These are phyloP conservation scores for Haplographium delicatum DNA, from an alignment of 495 filamentous ascomycete genomes.

Conservation along the genomic window DNA sequence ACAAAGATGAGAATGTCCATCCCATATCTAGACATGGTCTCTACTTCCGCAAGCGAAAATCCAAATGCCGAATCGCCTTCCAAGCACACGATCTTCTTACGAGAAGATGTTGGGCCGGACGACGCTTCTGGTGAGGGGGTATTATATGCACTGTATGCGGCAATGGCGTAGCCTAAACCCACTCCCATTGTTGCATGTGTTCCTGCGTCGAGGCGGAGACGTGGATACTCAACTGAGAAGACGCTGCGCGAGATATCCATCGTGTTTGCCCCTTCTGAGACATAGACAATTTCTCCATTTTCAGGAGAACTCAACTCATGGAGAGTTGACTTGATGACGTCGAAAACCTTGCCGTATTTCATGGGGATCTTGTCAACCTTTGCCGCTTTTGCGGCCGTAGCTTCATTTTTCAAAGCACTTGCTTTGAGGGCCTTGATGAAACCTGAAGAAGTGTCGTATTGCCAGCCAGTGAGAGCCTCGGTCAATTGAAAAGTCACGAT, in stretches of 20 bases:
- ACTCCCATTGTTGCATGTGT: slow-evolving; percentile 68
- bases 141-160: slow-evolving; percentile 58
- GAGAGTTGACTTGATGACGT: slow-evolving; percentile 44
- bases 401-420: slow-evolving; percentile 40
- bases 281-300: slow-evolving; percentile 51
- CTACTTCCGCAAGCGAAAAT: slow-evolving; percentile 58
- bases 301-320: slow-evolving; percentile 32
- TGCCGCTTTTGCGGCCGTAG: slow-evolving; percentile 34
- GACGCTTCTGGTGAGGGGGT: slow-evolving; percentile 28
- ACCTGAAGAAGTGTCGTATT: slow-evolving; percentile 33
- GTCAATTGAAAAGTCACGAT: slow-evolving; percentile 46
- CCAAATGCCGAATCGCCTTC: slow-evolving; percentile 62
- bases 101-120: slow-evolving; percentile 29
- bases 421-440: slow-evolving; percentile 31
- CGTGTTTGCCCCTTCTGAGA: slow-evolving; percentile 63
- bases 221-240: slow-evolving; percentile 53
- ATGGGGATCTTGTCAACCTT: slow-evolving; percentile 38
- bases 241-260: slow-evolving; percentile 63
- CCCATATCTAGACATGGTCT: slow-evolving; percentile 58
- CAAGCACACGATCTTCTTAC: slow-evolving; percentile 55
- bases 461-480: slow-evolving; percentile 36
- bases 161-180: slow-evolving; percentile 59
- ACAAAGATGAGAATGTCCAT: slow-evolving; percentile 60
- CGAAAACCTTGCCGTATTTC: slow-evolving; percentile 50
- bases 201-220: slow-evolving; percentile 58